Conservation (phyloP, 73 alveolate species). For the Uronychia setigera region DNA sequence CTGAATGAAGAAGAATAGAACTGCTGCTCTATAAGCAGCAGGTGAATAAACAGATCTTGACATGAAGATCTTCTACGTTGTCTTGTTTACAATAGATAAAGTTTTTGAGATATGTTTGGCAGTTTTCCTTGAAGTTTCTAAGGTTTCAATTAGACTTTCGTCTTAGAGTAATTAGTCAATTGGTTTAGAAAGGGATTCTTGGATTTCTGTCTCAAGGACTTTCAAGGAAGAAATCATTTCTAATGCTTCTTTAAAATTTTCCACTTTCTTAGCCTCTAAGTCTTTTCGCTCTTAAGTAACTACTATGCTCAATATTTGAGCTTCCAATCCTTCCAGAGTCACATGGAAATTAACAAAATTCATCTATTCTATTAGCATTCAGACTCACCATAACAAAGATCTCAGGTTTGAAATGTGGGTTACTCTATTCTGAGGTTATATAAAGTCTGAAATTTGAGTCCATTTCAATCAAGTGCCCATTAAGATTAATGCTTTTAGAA, state of each 20-base stretch:
- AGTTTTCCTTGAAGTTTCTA: constrained; percentile 83
- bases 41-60: constrained; percentile 76
- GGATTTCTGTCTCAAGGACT: constrained; percentile 40
- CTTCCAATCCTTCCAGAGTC: constrained; percentile 88
- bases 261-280: constrained; percentile 68
- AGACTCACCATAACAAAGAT: constrained; percentile 8
- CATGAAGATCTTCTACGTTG: constrained; percentile 76
- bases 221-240: constrained; percentile 21
- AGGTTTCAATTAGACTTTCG: constrained; percentile 87
- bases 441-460: constrained; percentile 88
- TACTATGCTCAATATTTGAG: constrained; percentile 97
- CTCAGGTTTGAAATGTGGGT: constrained; percentile 99
- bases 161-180: constrained; percentile 76
- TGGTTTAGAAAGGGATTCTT: constrained; percentile 32
- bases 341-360: constrained; percentile 79
- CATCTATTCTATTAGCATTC: constrained; percentile 80
- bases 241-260: constrained; percentile 43
- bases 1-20: constrained; percentile 66
- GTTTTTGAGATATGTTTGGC: constrained; percentile 75
- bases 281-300: constrained; percentile 96
- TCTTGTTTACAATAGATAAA: constrained; percentile 77
- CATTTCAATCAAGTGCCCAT: constrained; percentile 86
- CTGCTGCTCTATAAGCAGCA: constrained; percentile 81
- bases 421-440: constrained; percentile 96
- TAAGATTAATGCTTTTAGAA: constrained; percentile 66